Base-by-base conservation (phyloP, 495 filamentous ascomycete species). In the Cryomyces minteri region DNA sequence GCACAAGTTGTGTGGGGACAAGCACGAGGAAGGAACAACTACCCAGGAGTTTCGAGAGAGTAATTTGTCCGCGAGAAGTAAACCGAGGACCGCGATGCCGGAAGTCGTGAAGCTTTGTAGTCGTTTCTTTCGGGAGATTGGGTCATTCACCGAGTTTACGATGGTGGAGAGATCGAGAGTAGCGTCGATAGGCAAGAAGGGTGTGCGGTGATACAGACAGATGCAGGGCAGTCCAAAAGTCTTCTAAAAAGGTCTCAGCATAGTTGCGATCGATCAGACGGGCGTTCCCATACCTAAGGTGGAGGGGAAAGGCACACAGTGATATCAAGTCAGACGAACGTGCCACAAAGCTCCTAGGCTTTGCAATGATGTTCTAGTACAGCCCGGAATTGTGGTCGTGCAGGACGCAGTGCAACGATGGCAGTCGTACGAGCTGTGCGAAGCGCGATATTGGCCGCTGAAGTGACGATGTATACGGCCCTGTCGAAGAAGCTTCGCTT, bases 371-470 rank as follows among this genome's bases (percentile, higher is more conserved):
- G 48, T 45, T 44, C 48, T 45, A 39, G 14, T 32, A 7, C 38
- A 39, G 34, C 32, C 49, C 51, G 31, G 28, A 40, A 51, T 39
- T 38, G 49, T 43, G 52, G 43, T 45, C 32, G 52, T 49, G 52
- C 52, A 54, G 52, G 18, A 46, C 41, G 44, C 46, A 29, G 51
- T 37, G 52, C 51, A 36, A 47, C 49, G 51, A 49, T n/a, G 10
- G 18, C 4, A 41, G 52, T 54, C 25, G 40, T 48, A 54, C 42
- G 31, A 46, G 46, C 14, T 11, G 28, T 8, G 44, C 12, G 10
- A 31, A 32, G 11, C 30, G 18, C 7, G 30, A 37, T 32, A 31
- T 31, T 30, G 14, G 39, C 3, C 12, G 14, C 10, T 7, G 7
- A n/a, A 6, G 11, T 11, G 39, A 33, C 30, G 9, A 2, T n/a